Evolutionary conservation across 352 stramenopile species (phyloP), one percentile per base, ranked within the genome.

Genomic region (Phytophthora tentaculata): DNA sequence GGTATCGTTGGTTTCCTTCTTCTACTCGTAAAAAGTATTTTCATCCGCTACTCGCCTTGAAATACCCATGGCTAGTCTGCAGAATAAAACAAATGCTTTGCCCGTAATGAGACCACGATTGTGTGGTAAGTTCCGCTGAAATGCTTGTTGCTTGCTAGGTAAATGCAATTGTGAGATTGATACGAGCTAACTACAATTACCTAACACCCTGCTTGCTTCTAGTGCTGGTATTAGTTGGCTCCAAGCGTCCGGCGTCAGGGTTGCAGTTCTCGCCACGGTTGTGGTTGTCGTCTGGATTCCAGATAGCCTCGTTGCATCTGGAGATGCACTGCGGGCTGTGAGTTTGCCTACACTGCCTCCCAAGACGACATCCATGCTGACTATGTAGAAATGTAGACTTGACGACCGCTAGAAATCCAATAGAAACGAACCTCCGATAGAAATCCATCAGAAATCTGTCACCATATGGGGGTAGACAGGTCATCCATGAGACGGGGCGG

Each of bases 221-320:
- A 39, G 32, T 7, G 26, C 26, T 32, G 26, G 26, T 39, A 39
- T 39, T 14, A 9, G 32, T 9, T 39, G 32, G 32, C 23, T n/a
- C 14, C 26, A 29, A 47, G 32, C n/a, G 19, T 28, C 32, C n/a
- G 28, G n/a, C 51, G n/a, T 20, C 51, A 57, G 9, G 51, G 26
- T 57, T 57, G 26, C 29, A 57, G 19, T 6, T 59, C 52, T 47
- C 22, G 22, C 37, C 32, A 23, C 35, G 35, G n/a, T 59, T 59
- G 52, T 59, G 32, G 52, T 59, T 59, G 52, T 59, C 52, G 52
- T 59, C 52, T 59, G 4, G 20, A 59, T 50, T 50, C 8, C 22
- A 39, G 32, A 59, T 59, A 59, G 29, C 50, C 50, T 12, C n/a
- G 16, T 45, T 41, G 26, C 26, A 56, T 14, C 26, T 24, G 20